These are phyloP conservation scores for Botrytis hyacinthi DNA, from an alignment of 2,329 filamentous ascomycete species.

Conservation along the genomic window DNA sequence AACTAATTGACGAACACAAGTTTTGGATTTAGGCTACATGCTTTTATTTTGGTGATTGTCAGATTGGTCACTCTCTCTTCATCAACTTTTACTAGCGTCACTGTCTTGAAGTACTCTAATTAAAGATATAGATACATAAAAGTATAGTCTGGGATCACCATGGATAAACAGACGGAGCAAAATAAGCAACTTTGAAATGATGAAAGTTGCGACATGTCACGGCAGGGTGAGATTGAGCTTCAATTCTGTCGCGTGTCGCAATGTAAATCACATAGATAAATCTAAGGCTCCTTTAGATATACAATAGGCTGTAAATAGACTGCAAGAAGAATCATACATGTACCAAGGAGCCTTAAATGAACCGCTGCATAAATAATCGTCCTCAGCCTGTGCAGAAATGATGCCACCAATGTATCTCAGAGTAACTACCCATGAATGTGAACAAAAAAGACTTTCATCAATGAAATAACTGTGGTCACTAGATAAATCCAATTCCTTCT, in stretches of 20 bases:
- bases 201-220: neutral
- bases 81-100: neutral
- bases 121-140: fast-evolving
- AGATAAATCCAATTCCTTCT: neutral
- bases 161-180: neutral
- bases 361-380: neutral
- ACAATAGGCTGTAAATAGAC: fast-evolving
- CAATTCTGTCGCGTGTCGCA: neutral
- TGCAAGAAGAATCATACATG: neutral
- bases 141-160: fast-evolving
- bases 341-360: neutral
- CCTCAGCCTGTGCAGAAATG: fast-evolving
- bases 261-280: neutral
- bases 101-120: fast-evolving
- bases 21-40: neutral
- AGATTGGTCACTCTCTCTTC: neutral
- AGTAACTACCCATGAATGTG: neutral
- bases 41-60: neutral
- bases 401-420: fast-evolving
- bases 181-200: neutral
- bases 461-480: fast-evolving
- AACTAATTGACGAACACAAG: neutral
- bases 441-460: neutral
- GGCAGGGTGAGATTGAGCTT: neutral
- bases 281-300: fast-evolving